Evolutionary conservation across 352 stramenopile species (phyloP).

Genomic region (Pythium pyrilobum): DNA sequence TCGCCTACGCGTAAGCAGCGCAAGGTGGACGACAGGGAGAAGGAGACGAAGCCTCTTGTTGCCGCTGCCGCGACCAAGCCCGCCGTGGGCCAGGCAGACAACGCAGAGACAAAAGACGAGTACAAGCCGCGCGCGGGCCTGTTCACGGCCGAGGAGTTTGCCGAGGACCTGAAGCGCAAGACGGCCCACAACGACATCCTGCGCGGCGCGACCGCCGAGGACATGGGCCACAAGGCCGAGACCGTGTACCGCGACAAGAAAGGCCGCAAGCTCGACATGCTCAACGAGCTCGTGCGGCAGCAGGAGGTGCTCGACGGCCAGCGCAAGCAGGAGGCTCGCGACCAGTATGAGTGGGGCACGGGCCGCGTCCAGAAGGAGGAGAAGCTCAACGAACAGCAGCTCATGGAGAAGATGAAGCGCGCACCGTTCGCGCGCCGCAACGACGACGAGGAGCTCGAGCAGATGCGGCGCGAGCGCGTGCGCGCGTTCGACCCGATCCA

Average conservation of each 20-base stretch:
- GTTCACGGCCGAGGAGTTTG: conserved; percentile 69
- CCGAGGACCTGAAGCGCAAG: conserved; percentile 44
- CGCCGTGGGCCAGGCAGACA: neutral
- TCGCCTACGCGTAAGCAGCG: neutral
- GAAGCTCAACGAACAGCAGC: conserved; percentile 42
- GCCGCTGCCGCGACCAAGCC: neutral
- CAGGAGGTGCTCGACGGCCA: conserved; percentile 77
- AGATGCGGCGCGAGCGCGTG: conserved; percentile 45
- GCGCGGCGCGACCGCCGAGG: conserved; percentile 34
- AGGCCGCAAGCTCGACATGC: conserved; percentile 80
- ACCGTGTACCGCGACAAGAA: conserved; percentile 84
- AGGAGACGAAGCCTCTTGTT: neutral
- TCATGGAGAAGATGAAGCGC: conserved; percentile 61
- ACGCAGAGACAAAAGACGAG: conserved; percentile 4
- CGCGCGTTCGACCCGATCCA: conserved; percentile 76
- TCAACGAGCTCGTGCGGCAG: conserved; percentile 79
- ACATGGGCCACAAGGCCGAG: conserved; percentile 74
- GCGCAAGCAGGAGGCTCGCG: conserved; percentile 59
- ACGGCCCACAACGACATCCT: conserved; percentile 50
- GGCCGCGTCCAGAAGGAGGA: conserved; percentile 78
- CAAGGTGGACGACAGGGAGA: neutral
- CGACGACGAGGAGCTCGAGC: conserved; percentile 68
- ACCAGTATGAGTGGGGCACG: conserved; percentile 84
- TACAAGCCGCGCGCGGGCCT: conserved; percentile 45
- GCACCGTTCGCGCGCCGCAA: conserved; percentile 60